These are phyloP conservation scores for Apostasia shenzhenica DNA, from an alignment of 106 monocot species.

Conservation along the genomic window DNA sequence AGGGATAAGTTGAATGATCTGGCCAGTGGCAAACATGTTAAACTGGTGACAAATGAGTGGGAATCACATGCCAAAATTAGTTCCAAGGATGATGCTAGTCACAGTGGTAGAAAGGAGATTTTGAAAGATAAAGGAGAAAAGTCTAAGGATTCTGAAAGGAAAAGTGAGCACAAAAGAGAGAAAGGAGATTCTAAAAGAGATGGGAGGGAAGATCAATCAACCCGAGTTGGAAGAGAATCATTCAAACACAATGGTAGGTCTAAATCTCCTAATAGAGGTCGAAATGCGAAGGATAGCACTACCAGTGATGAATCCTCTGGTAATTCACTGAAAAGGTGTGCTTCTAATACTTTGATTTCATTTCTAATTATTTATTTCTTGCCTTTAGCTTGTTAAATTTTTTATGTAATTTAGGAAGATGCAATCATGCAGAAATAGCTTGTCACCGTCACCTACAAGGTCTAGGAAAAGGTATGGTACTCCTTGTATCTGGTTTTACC, in stretches of 20 bases:
- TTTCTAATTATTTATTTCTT: background rate
- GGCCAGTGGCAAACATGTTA: constrained; percentile 16
- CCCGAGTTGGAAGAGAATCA: constrained; percentile 22
- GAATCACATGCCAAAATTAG: constrained; percentile 29
- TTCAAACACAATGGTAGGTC: constrained; percentile 34
- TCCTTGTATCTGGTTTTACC: too few species aligned
- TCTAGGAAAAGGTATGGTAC: constrained; percentile 48
- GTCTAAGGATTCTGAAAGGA: constrained; percentile 22
- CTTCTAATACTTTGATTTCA: background rate
- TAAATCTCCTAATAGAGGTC: constrained; percentile 50
- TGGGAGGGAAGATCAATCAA: constrained; percentile 31
- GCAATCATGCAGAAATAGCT: constrained; percentile 30
- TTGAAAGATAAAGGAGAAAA: constrained; percentile 36
- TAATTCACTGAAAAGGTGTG: constrained; percentile 43
- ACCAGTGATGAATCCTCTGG: constrained; percentile 60
- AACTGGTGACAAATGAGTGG: constrained; percentile 13
- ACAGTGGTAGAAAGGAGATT: constrained; percentile 23
- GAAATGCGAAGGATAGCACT: constrained; percentile 34
- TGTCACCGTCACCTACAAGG: constrained; percentile 52
- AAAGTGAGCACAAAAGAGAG: constrained; percentile 23
- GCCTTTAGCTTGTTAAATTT: constrained; percentile 5
- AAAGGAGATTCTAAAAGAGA: constrained; percentile 17
- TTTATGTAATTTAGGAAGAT: constrained; percentile 31
- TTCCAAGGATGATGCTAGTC: constrained; percentile 27
- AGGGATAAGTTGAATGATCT: constrained; percentile 27